Base-by-base conservation (phyloP, 495 filamentous ascomycete genomes). In the Podospora anserina region DNA sequence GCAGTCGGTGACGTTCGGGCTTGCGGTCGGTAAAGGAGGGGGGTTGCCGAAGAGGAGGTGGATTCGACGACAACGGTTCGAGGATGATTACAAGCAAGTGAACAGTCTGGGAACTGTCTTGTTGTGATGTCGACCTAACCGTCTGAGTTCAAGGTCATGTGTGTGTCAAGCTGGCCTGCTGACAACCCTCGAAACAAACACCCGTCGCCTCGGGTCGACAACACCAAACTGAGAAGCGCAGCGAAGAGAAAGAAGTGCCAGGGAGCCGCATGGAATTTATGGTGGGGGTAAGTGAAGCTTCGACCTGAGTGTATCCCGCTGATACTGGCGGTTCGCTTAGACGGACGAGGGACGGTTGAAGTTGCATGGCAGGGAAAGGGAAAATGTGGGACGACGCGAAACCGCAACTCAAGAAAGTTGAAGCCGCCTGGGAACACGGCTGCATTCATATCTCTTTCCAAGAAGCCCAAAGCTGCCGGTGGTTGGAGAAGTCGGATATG, bases 381-480 rank as follows among this genome's bases (percentile, higher is more conserved):
- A 65, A 39, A 55, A 60, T 9, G 32, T 27, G 20, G 59, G 19
- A 49, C 15, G 15, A 49, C 15, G 15, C 39, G 9, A 2, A 49
- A 49, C 28, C 5, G 9, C 62, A 64, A 58, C 56, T 34, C 27
- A 7, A 56, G 9, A 56, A 18, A 56, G 9, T 4, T 20, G 28
- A 16, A 16, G 32, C 30, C 27, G n/a, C n/a, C 16, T n/a, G 39
- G 61, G 66, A 30, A 7, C 20, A 2, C 23, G 9, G 32, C 55
- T 59, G 59, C 61, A 55, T 69, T 69, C 62, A 69, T 69, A 69
- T 54, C 32, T 53, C 59, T 49, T 23, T 58, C 55, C 18, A 58
- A 58, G 55, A 19, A 27, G 55, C 4, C 44, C 19, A 54, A 27
- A 20, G n/a, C 27, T 20, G 44, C n/a, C 32, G 1, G 16, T 11